Base-by-base conservation (phyloP, 2,329 filamentous ascomycete genomes). In the Ilyonectria mors-panacis region DNA sequence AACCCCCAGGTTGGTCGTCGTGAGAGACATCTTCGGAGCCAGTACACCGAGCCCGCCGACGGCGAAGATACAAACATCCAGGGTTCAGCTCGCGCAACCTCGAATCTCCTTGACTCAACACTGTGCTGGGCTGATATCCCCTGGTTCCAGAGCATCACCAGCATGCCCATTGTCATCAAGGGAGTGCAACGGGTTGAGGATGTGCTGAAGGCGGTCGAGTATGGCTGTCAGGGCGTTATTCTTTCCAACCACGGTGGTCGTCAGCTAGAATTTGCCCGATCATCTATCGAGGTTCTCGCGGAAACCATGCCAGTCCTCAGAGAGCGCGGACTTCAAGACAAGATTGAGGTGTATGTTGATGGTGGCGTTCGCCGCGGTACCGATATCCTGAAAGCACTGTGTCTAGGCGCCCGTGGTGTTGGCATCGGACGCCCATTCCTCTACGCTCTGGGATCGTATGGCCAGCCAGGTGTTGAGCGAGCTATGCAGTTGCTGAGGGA, bases 1-100 rank as follows among this genome's bases (percentile, higher is more conserved):
- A 96, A 96, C 58, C 96, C 96, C 6, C 95, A 98, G 81, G 91
- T 99, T 19, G 96, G 96, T 44, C 91, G 96, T 44, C 88, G 96
- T 72, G 96, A 99, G 82, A 99, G 98, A 85, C 96, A 98, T 80
- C 98, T 98, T 95, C 93, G 96, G 44, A 89, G 88, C 71, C 98
- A 98, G 81, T 97, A 97, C 79, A 89, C 89, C 45, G 95, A 97
- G 74, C 88, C 88, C 15, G 95, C 94, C 8, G 93, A 92, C 30
- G 93, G 93, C 57, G 87, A 91, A 66, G 81, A 86, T 59, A 94
- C 95, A n/a, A 94, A 90, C 67, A 93, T 90, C n/a, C 96, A 99
- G 84, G 96, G 96, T 56, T 95, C 95, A 1, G 95, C 96, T 6
- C 90, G 96, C 69, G 96, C 96, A 69, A 99, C 98, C 77, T 97